Base-by-base conservation (phyloP, 2,329 filamentous ascomycete genomes). In the Exophiala aquamarina region DNA sequence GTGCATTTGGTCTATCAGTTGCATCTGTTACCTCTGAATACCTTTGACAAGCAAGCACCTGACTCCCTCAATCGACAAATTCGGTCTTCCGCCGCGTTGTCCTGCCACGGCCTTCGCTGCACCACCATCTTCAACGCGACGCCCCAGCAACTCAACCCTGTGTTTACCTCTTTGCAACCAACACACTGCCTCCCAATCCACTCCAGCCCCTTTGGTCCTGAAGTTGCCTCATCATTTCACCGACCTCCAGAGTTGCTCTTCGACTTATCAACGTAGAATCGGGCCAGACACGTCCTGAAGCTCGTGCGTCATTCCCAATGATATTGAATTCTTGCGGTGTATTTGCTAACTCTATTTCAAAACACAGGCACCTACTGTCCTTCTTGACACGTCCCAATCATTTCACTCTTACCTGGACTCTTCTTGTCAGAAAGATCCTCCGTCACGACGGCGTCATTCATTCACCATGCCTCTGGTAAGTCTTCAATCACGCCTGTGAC, bases 381-480 rank as follows among this genome's bases (percentile, higher is more conserved):
- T 44, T 43, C 45, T 43, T 47, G 18, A 53, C 33, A 39, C 29
- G 3, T 26, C 23, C 23, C 11, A 26, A 26, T 26, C 23, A 26
- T 11, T 26, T 6, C 6, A 26, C 23, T 26, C 11, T 6, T 11
- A 26, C 6, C 23, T 11, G 23, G 11, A 26, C 11, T 26, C 23
- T 26, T 26, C 11, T 26, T 26, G 11, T 11, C 23, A 6, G 6
- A 6, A 26, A 6, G 6, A 26, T 26, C 23, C 11, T 11, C 40
- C 47, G 53, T 47, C 45, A 47, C 23, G 41, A 47, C 48, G 45
- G 44, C 43, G 38, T 50, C 47, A 14, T n/a, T 26, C 41, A 44
- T 21, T 38, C 51, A 57, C 47, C 31, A 61, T 61, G 58, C 57
- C 57, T 51, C 44, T 53, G 13, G 58, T 61, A 52, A 52, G 58